These are phyloP conservation scores for Avena atlantica DNA, from an alignment of 176 grass and related monocot species.

Conservation along the genomic window DNA sequence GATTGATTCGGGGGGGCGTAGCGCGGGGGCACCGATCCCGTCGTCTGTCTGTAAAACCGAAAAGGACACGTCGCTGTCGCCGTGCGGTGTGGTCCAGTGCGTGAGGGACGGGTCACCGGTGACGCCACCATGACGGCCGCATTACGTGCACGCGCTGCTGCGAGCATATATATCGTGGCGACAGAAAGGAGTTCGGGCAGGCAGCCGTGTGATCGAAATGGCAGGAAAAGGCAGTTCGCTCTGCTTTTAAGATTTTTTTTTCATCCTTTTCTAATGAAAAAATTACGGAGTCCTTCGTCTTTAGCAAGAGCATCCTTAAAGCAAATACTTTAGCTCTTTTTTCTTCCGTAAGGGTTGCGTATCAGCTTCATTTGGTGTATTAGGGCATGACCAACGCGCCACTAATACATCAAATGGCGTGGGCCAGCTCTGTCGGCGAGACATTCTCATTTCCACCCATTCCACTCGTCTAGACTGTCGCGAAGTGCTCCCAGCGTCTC, in stretches of 20 bases:
- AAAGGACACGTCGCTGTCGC: background rate
- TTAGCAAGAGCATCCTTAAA: background rate
- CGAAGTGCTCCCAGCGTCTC: no score
- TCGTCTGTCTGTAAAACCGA: background rate
- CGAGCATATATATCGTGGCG: background rate
- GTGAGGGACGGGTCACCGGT: background rate
- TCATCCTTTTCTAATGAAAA: background rate
- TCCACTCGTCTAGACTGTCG: no score
- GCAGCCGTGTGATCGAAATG: background rate
- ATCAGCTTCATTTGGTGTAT: no score
- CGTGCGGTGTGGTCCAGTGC: background rate
- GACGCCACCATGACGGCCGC: conserved; percentile 41
- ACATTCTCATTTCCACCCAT: no score
- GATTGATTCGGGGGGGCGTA: background rate
- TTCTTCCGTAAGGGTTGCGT: background rate
- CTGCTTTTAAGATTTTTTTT: background rate
- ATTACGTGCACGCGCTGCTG: background rate
- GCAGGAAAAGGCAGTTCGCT: background rate
- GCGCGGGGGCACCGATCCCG: background rate
- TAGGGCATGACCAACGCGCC: no score
- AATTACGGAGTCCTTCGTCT: background rate
- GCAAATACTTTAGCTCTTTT: background rate
- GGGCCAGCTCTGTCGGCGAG: no score
- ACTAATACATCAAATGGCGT: no score
- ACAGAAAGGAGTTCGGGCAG: background rate